phyloP scores from a whole-genome alignment of 108 stramenopile genomes.

The Poteriospumella lacustris region DNA sequence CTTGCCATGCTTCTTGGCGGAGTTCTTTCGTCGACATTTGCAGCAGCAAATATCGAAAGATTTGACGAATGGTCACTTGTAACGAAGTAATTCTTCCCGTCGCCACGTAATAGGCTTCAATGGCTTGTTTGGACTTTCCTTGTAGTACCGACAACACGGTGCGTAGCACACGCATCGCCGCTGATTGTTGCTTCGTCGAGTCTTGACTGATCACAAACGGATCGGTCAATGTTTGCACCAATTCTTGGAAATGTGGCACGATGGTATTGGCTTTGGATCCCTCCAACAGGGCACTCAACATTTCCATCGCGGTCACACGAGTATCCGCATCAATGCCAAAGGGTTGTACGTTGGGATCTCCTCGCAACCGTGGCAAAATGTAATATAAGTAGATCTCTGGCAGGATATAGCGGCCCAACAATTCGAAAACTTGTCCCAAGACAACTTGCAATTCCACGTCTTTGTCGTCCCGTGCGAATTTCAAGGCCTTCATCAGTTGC shows the following conservation, averaged over 20 bases:
- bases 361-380: slow-evolving; percentile 11
- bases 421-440: background rate
- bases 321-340: background rate
- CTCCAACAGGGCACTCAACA: background rate
- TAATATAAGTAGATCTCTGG: slow-evolving; percentile 25
- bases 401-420: slow-evolving; percentile 20
- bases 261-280: background rate
- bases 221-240: background rate
- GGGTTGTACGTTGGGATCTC: slow-evolving; percentile 16
- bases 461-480: background rate
- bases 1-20: no score
- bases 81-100: no score
- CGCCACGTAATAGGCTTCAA: no score
- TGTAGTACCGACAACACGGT: no score
- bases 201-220: background rate
- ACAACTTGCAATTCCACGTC: background rate
- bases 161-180: background rate
- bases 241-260: background rate
- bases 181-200: background rate
- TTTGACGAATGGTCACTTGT: no score
- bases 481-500: background rate
- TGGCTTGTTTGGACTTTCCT: no score
- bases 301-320: background rate
- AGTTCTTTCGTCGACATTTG: no score
- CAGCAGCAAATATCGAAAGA: no score